Evolutionary conservation across 164 flowering plant genomes (phyloP), one percentile per base, ranked within the genome.

Genomic region (Hamamelis virginiana): DNA sequence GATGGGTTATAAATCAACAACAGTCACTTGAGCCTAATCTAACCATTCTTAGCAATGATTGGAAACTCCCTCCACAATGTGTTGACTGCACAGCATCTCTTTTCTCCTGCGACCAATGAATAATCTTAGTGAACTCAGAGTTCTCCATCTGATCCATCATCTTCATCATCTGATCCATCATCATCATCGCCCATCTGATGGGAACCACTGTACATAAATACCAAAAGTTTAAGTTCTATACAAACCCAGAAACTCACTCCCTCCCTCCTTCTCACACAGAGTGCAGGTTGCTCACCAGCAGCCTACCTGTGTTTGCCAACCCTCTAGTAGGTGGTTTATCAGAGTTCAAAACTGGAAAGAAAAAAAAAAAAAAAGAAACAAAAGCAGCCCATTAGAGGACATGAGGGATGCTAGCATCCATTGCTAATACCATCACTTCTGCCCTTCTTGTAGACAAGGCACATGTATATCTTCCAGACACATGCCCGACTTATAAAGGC

Each of bases 101-200:
- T 64, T 27, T 14, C 41, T 44, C 16, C 10, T 1, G 12, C 18
- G 14, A 16, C 23, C 12, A 23, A 25, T 15, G 18, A 6, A 48
- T 1, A n/a, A 23, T 4, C 4, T 41, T 25, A 27, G 15, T 8
- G 11, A 8, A 22, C 41, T 80, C 68, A 80, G 19, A 80, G 80
- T 26, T 80, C 83, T 61, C 77, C 72, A 52, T 78, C 76, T 23
- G 75, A 67, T 66, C 14, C 75, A 33, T 68, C 70, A 33, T 47
- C 66, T 5, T 74, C 67, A 33, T 71, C 19, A 10, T 52, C 41
- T 6, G 41, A 33, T 33, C 41, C 41, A 33, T 33, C 69, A 45
- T 60, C 51, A 13, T 56, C 38, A 27, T 61, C 16, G 19, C 55
- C 75, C 21, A 26, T 64, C 46, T 14, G 23, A 38, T 43, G 43